These are phyloP conservation scores for Amphibolis antarctica DNA, from an alignment of 106 monocot species.

Conservation along the genomic window DNA sequence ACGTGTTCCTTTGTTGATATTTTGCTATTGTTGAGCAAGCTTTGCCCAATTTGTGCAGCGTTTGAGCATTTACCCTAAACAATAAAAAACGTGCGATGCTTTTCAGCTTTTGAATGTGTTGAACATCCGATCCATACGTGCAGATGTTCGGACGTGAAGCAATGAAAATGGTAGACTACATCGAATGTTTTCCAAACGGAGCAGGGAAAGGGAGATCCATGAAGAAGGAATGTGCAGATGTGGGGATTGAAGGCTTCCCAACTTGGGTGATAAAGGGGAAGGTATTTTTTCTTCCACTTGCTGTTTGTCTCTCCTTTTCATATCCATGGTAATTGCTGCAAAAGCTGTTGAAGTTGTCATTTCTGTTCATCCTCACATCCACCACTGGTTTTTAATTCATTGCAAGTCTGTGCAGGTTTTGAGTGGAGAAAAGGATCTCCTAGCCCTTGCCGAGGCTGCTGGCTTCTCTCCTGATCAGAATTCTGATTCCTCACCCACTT, in stretches of 20 bases:
- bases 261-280: conserved; percentile 59
- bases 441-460: conserved; percentile 57
- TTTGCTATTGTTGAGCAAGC: no score
- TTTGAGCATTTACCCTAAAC: no score
- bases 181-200: conserved; percentile 72
- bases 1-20: no score
- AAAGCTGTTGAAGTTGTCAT: neutral
- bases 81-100: no score
- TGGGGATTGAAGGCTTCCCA: conserved; percentile 56
- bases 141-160: conserved; percentile 81
- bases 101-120: no score
- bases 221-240: conserved; percentile 31
- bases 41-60: no score
- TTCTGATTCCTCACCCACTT: no score
- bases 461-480: conserved; percentile 22
- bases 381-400: no score
- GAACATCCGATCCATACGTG: no score
- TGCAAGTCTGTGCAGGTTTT: conserved; percentile 32
- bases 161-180: conserved; percentile 45
- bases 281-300: conserved; percentile 15
- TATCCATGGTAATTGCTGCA: neutral
- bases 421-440: conserved; percentile 56
- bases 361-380: neutral
- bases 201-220: conserved; percentile 62
- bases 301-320: neutral